These are phyloP conservation scores for Trifolium fragiferum DNA, from an alignment of 306 rosid species.

Conservation along the genomic window DNA sequence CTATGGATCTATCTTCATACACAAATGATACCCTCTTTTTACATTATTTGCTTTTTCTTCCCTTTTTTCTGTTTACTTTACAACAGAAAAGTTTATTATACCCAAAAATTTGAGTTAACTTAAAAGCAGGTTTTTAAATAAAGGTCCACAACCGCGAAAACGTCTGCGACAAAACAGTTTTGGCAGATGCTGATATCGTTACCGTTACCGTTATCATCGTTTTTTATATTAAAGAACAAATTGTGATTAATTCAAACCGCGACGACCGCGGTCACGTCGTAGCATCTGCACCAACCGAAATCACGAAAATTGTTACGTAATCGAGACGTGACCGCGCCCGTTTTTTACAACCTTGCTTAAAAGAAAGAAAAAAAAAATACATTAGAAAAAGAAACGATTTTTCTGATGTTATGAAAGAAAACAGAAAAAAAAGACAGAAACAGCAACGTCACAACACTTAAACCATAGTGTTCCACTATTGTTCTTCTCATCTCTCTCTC, in stretches of 20 bases:
- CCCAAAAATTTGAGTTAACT: conserved; percentile 42
- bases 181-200: no score
- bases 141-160: no score
- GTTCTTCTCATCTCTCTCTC: conserved; percentile 45
- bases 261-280: no score
- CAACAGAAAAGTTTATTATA: conserved; percentile 48
- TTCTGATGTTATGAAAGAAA: conserved; percentile 54
- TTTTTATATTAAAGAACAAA: no score
- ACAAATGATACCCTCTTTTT: conserved; percentile 65
- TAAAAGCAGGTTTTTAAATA: no score
- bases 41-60: conserved; percentile 49
- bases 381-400: background rate
- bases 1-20: conserved; percentile 36
- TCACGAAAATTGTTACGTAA: no score
- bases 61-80: conserved; percentile 57
- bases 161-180: no score
- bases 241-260: no score
- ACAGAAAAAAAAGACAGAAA: conserved; percentile 92
- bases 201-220: no score
- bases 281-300: no score
- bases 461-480: conserved; percentile 58
- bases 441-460: conserved; percentile 74
- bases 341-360: no score
- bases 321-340: no score
- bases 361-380: conserved; percentile 1